Base-by-base conservation (phyloP, 2,329 filamentous ascomycete genomes). In the Pseudogymnoascus sp. region DNA sequence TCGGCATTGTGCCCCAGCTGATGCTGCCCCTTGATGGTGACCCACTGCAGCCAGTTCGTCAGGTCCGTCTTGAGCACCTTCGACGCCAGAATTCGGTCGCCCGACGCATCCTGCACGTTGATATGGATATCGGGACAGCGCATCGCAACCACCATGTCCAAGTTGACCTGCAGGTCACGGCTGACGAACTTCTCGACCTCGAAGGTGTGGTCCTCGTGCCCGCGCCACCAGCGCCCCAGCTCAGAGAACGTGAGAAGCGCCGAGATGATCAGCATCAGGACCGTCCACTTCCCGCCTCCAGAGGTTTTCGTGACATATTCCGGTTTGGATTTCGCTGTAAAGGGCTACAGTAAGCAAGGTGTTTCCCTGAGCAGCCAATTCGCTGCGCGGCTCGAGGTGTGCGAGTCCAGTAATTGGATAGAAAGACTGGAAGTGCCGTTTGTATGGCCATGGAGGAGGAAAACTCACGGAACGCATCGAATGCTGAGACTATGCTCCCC, bases 51-150 rank as follows among this genome's bases (percentile, higher is more conserved):
- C 92, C 93, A 99, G 67, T 79, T 84, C 6, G 95, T 98, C 14
- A 84, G 79, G 71, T 97, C 92, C 72, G 85, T 87, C 68, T 84
- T 81, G 67, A 99, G 81, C 67, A 88, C 80, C 39, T 88, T 81
- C 3, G 85, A 90, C 2, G 95, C 95, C 31, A 96, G 82, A 71
- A 98, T 96, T 67, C 90, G 87, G 76, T 99, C 95, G 62, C 95
- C 93, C 0, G 92, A 86, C 1, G 93, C 93, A 76, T 99, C 95
- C 79, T 98, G 95, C 61, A 99, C 93, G 78, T 99, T 98, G 77
- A 99, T 81, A 78, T 96, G 90, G n/a, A 99, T 79, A 73, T 96
- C 89, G 64, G 82, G 79, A 80, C 95, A 99, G 70, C 83, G 80
- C 95, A 99, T 99, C 62, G 83, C 83, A 60, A 99, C 82, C 4